Evolutionary conservation across 2,329 filamentous ascomycete genomes (phyloP), one percentile per base, ranked within the genome.

Genomic region (Fusarium cicatricum): DNA sequence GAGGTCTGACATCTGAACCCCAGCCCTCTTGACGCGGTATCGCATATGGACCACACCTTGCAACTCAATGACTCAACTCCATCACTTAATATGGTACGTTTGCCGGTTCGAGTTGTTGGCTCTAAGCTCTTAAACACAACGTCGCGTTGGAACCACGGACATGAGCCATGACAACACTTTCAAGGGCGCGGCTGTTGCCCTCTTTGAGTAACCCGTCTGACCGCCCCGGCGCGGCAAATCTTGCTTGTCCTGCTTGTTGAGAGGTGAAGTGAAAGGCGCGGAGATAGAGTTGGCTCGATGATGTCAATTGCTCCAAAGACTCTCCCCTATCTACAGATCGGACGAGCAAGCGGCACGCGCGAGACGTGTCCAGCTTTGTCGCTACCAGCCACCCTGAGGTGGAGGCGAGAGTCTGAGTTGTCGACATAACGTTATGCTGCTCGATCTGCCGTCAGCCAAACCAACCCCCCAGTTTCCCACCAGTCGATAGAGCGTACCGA

Each of bases 101-200:
- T 37, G 14, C 55, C 51, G 55, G 48, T 33, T 31, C 21, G 21
- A 4, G 21, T 23, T 23, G 21, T 23, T 26, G 23, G 23, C 23
- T 26, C 23, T 64, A 55, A 50, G 56, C 50, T 52, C 39, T 4
- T 51, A 51, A 37, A 23, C 34, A 44, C 40, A 50, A 43, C 36
- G 54, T 55, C 50, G 45, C 32, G 55, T 60, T 55, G 51, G 58
- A 56, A 56, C 36, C 51, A 50, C 58, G 23, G 38, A 21, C 52
- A 55, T 53, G 43, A 43, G 42, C 32, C 43, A 57, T 39, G 33
- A 42, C 51, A 39, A 51, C 33, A 11, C 44, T 26, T 32, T 59
- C 46, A 39, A 56, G 42, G 45, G 45, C 48, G 66, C 50, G 64
- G 41, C 49, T 60, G 55, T 60, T 64, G 40, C 41, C 41, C 55